phyloP scores from a whole-genome alignment of 116 monocot species.

The Dioscorea cayenensis region DNA sequence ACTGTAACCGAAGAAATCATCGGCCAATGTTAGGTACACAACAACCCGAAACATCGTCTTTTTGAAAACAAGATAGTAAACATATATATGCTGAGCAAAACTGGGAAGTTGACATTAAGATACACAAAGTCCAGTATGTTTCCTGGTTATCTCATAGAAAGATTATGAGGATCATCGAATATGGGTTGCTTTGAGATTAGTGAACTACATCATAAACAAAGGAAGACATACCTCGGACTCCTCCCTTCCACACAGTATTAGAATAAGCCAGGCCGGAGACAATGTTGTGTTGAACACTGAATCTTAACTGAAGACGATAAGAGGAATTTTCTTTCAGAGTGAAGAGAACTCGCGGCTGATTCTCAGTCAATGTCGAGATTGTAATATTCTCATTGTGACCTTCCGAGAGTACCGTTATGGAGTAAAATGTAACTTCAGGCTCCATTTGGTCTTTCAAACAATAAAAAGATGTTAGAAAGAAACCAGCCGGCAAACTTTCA shows the following conservation, averaged over 20 bases:
- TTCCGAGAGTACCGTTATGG: constrained; percentile 35
- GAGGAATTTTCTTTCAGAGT: constrained; percentile 40
- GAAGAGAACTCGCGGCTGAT: constrained; percentile 19
- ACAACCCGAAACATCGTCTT: not conserved
- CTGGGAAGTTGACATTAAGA: too few species aligned
- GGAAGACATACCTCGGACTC: constrained; percentile 17
- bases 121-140: too few species aligned
- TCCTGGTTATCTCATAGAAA: too few species aligned
- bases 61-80: too few species aligned
- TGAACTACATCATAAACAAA: not conserved
- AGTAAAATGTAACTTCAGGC: constrained; percentile 49
- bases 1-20: constrained; percentile 14
- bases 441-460: constrained; percentile 28
- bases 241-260: constrained; percentile 43
- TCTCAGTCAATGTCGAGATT: constrained; percentile 22
- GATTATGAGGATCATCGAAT: too few species aligned
- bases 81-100: too few species aligned
- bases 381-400: constrained; percentile 13
- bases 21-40: not conserved
- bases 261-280: constrained; percentile 42
- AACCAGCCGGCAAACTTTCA: not conserved
- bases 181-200: too few species aligned
- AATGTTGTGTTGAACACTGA: constrained; percentile 42
- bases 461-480: not conserved
- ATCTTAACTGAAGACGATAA: constrained; percentile 35